Base-by-base conservation (phyloP, 345 rosid species). In the Crucihimalaya himalaica region DNA sequence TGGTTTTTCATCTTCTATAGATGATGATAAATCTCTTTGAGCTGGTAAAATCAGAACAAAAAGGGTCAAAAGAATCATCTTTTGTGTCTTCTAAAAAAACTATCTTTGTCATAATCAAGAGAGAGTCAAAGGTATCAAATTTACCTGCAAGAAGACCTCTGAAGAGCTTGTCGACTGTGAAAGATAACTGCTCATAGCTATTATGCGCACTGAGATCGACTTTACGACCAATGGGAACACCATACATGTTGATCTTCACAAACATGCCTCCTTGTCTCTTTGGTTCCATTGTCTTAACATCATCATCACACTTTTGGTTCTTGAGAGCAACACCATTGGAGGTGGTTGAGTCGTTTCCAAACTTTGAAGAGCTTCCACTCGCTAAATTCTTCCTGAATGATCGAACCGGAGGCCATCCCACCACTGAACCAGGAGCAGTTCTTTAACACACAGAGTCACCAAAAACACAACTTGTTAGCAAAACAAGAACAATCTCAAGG, bases 351-450 rank as follows among this genome's bases (percentile, higher is more conserved):
- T 84, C 92, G 18, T 76, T 55, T 72, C 80, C 66, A 54, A 68
- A 80, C 68, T 90, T 92, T 45, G 89, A 81, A 31, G 90, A 82
- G 79, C 87, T 86, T 81, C 78, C 82, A 81, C 71, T 79, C 4
- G 92, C 89, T 70, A 96, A 85, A 63, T 96, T 90, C 86, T 86
- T 96, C 87, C 99, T 84, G 47, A 83, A 87, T 10, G 98, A 87
- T 19, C 99, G 82, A 70, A 96, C 85, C 51, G 99, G 99, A 56
- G 99, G 99, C 99, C 99, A 96, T 42, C 99, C 99, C 55, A 96
- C 99, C 29, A 96, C 93, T 78, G 97, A 87, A 76, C 91, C 91
- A 70, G 98, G 91, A 65, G 99, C 97, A 72, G 86, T 86, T 80
- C 99, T 95, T 73, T 74, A 82, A 75, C 0, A 45, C 53, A 8